A percentile compares a stretch with the other conserved stretches of the same genome.
Conservation (phyloP, 1,284 basidiomycete species). For the Trichosporon coremiiforme region DNA sequence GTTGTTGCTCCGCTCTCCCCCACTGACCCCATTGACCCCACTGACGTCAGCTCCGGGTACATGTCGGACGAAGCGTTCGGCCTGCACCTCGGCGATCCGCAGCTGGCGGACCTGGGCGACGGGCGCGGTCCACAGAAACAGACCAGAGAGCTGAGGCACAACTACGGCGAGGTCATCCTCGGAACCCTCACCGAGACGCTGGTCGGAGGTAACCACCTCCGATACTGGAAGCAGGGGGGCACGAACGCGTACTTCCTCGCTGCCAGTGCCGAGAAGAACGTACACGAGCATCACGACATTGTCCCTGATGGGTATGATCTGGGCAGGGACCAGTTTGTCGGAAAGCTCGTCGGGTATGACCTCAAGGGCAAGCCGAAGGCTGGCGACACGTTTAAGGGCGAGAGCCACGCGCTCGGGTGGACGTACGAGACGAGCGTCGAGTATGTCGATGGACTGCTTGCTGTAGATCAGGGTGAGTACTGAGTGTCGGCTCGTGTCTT, state of each 20-base stretch:
- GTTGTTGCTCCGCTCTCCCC: too few species aligned
- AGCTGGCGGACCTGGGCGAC: conserved; percentile 81
- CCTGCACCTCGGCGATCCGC: conserved; percentile 70
- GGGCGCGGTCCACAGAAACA: conserved; percentile 74
- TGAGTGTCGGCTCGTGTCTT: too few species aligned
- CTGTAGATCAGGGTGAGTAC: conserved; percentile 63
- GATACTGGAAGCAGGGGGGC: conserved; percentile 84
- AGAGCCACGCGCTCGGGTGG: conserved; percentile 56
- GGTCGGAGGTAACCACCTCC: conserved; percentile 82
- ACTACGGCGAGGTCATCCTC: conserved; percentile 72
- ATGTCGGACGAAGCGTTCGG: conserved; percentile 74
- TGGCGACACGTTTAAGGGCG: conserved; percentile 33
- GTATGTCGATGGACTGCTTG: conserved; percentile 69
- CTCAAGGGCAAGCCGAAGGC: conserved; percentile 62
- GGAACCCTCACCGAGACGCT: conserved; percentile 84
- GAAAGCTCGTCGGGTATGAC: conserved; percentile 66
- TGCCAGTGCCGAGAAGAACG: conserved; percentile 70
- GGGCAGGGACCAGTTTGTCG: conserved; percentile 75
- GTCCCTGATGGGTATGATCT: conserved; percentile 65
- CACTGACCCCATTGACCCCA: too few species aligned
- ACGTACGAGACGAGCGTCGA: conserved; percentile 69
- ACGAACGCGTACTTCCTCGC: conserved; percentile 77
- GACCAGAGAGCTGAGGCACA: conserved; percentile 74
- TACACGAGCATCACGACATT: conserved; percentile 65
- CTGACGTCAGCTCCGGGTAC: conserved; percentile 35